Evolutionary conservation across 768 basidiomycete genomes (phyloP), one percentile per base, ranked within the genome.

Genomic region (Lactarius sp.): DNA sequence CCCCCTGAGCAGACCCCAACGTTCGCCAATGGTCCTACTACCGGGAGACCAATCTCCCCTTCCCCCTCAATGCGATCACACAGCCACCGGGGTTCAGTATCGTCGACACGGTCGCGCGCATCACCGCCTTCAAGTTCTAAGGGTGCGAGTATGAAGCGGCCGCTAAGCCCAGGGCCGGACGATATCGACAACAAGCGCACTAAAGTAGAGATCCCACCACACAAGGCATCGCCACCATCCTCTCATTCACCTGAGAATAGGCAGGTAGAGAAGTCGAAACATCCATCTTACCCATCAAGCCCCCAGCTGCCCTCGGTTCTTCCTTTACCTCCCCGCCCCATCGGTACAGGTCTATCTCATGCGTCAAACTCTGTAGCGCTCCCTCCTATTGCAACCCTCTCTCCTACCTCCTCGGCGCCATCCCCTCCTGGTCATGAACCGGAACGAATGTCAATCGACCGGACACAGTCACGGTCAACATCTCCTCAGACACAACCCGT

Each of bases 321-420:
- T 37, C 89, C 89, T 47, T 86, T 87, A 31, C 89, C 89, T 70
- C 88, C 89, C 51, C 81, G 86, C 31, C 88, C 88, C 12, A 80
- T 88, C 55, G 88, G 88, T 16, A 70, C 75, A 1, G 81, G 83
- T 0, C 75, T 82, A 56, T 74, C 75, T 5, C 78, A 82, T 68
- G 50, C 72, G 56, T 71, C 68, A 44, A 70, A 72, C 9, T 76
- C 78, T 20, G 82, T 87, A 50, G 79, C 85, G 1, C 77, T 90
- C 1, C 88, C 88, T 53, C 86, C 87, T 0, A 89, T 90, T 65
- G 80, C 85, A 27, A 87, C 86, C 7, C 74, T 90, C 27, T 84
- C 87, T 7, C 85, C 87, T 3, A 72, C 81, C 6, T 84, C 85
- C 13, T 80, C 81, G 4, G 79, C 80, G 16, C 80, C 82, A 16